Evolutionary conservation across 2,329 filamentous ascomycete genomes (phyloP).

Genomic region (Hypoxylon sp.): DNA sequence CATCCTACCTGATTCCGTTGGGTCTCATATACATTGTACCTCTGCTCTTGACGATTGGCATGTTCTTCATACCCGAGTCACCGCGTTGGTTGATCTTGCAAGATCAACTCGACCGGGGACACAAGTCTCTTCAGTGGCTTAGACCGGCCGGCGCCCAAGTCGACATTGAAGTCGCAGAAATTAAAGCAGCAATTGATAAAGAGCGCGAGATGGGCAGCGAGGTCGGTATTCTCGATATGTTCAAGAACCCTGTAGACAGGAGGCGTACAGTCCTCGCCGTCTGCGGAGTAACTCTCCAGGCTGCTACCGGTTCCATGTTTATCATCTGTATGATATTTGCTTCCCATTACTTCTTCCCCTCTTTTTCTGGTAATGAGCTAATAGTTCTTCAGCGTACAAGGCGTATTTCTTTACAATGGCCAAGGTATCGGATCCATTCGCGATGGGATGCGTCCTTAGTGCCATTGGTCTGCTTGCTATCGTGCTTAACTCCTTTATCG

Average conservation of each 20-base stretch:
- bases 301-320: slow-evolving; percentile 56
- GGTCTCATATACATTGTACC: slow-evolving; percentile 46
- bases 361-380: background rate
- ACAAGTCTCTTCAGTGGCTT: slow-evolving; percentile 48
- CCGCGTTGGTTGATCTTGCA: slow-evolving; percentile 45
- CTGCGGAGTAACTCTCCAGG: slow-evolving; percentile 53
- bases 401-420: slow-evolving; percentile 66
- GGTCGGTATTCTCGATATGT: slow-evolving; percentile 52
- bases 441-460: slow-evolving; percentile 59
- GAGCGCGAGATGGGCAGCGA: slow-evolving; percentile 47
- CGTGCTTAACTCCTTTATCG: slow-evolving; percentile 56
- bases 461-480: slow-evolving; percentile 58
- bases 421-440: slow-evolving; percentile 57
- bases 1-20: slow-evolving; percentile 44
- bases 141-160: slow-evolving; percentile 44
- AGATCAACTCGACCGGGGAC: slow-evolving; percentile 43
- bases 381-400: slow-evolving; percentile 49
- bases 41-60: slow-evolving; percentile 37
- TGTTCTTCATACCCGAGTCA: slow-evolving; percentile 47
- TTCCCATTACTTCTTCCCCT: background rate
- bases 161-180: slow-evolving; percentile 46
- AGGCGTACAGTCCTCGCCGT: slow-evolving; percentile 53
- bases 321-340: slow-evolving; percentile 48
- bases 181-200: slow-evolving; percentile 46
- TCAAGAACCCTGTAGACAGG: slow-evolving; percentile 54